Percentiles rank a stretch among this genome's conserved stretches.
phyloP scores from a whole-genome alignment of 2,329 filamentous ascomycete species.

The Neopestalotiopsis sp. region DNA sequence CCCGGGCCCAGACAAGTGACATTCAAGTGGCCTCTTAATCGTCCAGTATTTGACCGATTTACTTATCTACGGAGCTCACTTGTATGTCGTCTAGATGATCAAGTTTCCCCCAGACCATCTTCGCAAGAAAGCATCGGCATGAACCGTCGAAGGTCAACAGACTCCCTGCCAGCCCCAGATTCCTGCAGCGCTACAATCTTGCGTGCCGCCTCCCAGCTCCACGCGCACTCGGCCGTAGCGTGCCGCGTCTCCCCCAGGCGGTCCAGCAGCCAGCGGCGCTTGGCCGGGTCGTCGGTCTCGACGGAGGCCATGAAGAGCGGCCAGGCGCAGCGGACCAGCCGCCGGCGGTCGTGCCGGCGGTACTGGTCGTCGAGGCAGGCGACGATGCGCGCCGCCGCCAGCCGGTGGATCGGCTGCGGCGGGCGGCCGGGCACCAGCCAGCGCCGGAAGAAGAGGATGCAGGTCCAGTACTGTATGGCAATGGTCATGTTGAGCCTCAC shows the following conservation, averaged over 20 bases:
- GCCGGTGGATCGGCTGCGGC: constrained; percentile 10
- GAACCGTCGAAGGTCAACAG: neutral
- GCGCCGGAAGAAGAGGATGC: constrained; percentile 21
- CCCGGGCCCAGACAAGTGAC: too few species aligned
- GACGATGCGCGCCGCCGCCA: neutral
- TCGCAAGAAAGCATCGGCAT: neutral
- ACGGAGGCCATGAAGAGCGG: constrained; percentile 21
- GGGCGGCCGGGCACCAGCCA: constrained; percentile 9
- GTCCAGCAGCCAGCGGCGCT: constrained; percentile 11
- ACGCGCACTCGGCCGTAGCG: constrained; percentile 15
- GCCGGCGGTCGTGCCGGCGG: neutral
- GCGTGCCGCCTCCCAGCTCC: constrained; percentile 15
- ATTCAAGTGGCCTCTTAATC: too few species aligned
- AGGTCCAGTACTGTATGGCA: constrained; percentile 12
- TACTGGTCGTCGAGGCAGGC: constrained; percentile 8
- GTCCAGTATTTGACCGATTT: too few species aligned
- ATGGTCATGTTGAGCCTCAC: neutral
- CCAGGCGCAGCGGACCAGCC: constrained; percentile 18
- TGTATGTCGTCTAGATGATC: too few species aligned
- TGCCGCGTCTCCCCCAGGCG: constrained; percentile 5
- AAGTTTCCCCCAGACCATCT: neutral
- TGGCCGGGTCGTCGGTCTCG: constrained; percentile 6
- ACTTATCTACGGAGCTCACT: too few species aligned
- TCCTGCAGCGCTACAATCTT: constrained; percentile 10
- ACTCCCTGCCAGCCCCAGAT: neutral